A percentile compares a stretch with the other conserved stretches of the same genome.
Evolutionary conservation across 2,329 filamentous ascomycete species (phyloP).

Genomic region (Helicocarpus griseus): DNA sequence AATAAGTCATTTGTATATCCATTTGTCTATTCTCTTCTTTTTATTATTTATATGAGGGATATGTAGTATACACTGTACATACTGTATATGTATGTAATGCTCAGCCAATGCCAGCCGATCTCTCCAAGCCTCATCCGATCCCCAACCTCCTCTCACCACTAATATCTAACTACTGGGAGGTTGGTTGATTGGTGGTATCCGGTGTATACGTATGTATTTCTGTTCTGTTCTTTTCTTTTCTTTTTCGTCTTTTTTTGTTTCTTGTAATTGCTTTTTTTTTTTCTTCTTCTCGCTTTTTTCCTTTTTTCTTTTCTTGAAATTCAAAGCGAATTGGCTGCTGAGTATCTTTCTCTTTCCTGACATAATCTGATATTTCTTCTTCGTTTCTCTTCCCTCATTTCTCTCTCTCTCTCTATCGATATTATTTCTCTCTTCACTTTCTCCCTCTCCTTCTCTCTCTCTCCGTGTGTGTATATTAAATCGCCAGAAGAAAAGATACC

Average conservation of each 20-base stretch:
- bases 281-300: neutral
- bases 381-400: constrained; percentile 13
- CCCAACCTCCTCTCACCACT: neutral
- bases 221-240: neutral
- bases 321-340: neutral
- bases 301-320: too few species aligned
- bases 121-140: neutral
- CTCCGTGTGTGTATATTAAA: neutral
- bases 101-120: neutral
- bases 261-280: constrained; percentile 6
- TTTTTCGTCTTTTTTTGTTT: neutral
- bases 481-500: neutral
- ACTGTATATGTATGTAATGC: neutral
- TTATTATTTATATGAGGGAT: too few species aligned
- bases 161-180: too few species aligned
- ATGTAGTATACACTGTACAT: too few species aligned
- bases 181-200: too few species aligned
- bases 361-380: neutral
- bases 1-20: too few species aligned
- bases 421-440: constrained; percentile 13
- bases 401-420: too few species aligned
- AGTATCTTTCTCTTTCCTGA: neutral
- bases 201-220: constrained; percentile 9
- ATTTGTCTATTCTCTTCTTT: too few species aligned
- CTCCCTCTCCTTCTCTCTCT: constrained; percentile 6